These are phyloP conservation scores for Bolboschoenus planiculmis DNA, from an alignment of 176 grass and related monocot genomes.

Conservation along the genomic window DNA sequence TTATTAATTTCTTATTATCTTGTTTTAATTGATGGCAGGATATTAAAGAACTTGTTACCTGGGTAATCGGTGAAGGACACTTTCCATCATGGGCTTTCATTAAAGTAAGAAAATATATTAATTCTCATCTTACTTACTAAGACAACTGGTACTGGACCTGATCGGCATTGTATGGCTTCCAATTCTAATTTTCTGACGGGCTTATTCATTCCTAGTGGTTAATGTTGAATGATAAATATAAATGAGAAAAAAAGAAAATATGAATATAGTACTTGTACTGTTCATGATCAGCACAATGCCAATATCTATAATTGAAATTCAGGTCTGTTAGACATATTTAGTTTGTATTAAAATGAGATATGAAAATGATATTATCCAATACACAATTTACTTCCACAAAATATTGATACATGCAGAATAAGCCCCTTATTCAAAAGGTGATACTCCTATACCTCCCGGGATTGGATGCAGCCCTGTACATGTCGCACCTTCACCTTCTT, in stretches of 20 bases:
- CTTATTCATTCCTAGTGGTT: not conserved
- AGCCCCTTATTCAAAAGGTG: constrained; percentile 86
- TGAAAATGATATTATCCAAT: not conserved
- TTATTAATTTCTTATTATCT: not conserved
- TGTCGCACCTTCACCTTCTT: constrained; percentile 50
- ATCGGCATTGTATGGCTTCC: not conserved
- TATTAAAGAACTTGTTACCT: constrained; percentile 71
- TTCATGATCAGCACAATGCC: not conserved
- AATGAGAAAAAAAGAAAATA: not conserved
- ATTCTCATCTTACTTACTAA: not conserved
- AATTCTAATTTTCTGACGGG: not conserved
- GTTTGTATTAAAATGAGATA: not conserved
- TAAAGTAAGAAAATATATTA: constrained; percentile 47
- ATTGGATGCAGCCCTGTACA: constrained; percentile 84
- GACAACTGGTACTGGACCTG: not conserved
- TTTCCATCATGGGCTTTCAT: constrained; percentile 88
- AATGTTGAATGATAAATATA: not conserved
- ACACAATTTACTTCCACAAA: not conserved
- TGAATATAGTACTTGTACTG: not conserved
- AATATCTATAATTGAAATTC: not conserved
- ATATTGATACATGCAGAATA: constrained; percentile 52
- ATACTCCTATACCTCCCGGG: constrained; percentile 84
- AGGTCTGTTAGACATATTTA: not conserved
- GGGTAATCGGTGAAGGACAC: constrained; percentile 81
- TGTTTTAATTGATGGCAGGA: constrained; percentile 40